These are phyloP conservation scores for Clohesyomyces aquaticus DNA, from an alignment of 495 filamentous ascomycete species.

Conservation along the genomic window DNA sequence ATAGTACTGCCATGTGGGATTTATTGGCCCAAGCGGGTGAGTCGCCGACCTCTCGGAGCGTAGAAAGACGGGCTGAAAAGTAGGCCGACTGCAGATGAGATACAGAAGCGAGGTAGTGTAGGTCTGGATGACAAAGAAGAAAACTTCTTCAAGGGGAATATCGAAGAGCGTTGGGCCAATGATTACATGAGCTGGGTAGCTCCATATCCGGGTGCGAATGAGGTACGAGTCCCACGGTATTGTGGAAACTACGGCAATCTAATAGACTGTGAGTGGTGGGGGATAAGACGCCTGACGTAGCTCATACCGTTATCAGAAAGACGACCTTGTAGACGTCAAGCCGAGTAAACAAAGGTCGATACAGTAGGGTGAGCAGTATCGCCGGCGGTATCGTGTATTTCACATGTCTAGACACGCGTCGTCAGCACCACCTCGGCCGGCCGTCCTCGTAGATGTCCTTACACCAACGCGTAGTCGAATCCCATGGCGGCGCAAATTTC, in stretches of 20 bases:
- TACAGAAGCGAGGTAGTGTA: slow-evolving; percentile 70
- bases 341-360: slow-evolving; percentile 60
- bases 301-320: slow-evolving; percentile 55
- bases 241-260: slow-evolving; percentile 63
- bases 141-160: slow-evolving; percentile 69
- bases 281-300: not conserved
- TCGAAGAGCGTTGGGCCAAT: slow-evolving; percentile 59
- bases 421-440: not conserved
- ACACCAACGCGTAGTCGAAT: slow-evolving; percentile 70
- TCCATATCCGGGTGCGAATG: slow-evolving; percentile 65
- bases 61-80: slow-evolving; percentile 62
- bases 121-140: slow-evolving; percentile 77
- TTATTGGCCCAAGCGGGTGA: slow-evolving; percentile 22
- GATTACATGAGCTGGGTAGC: slow-evolving; percentile 64
- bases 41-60: slow-evolving; percentile 27
- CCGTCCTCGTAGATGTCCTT: slow-evolving; percentile 30
- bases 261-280: slow-evolving; percentile 13
- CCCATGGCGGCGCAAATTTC: slow-evolving; percentile 55
- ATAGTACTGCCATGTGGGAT: slow-evolving; percentile 40
- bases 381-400: slow-evolving; percentile 70
- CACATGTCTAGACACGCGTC: slow-evolving; percentile 57
- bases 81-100: slow-evolving; percentile 62
- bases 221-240: slow-evolving; percentile 75
- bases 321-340: slow-evolving; percentile 62
- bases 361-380: slow-evolving; percentile 57